Base-by-base conservation (phyloP, 2,329 filamentous ascomycete genomes). In the Colletotrichum endophyticum region DNA sequence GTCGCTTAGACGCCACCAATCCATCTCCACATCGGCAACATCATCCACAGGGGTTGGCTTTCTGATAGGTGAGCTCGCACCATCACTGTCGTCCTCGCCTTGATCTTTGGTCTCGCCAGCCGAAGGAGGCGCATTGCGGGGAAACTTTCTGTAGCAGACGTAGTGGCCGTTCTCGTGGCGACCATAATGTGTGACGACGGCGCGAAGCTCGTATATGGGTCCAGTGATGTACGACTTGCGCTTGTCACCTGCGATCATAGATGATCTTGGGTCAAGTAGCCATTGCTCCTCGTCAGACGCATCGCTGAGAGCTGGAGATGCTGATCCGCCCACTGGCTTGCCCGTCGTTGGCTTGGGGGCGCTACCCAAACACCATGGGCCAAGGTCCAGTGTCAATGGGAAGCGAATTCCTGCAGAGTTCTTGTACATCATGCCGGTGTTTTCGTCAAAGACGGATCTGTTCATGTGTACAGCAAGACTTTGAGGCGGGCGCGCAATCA, bases 121-220 rank as follows among this genome's bases (percentile, higher is more conserved):
- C 72, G 73, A 22, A 71, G 76, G 34, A 53, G 79, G 44, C 68
- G 73, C 79, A 36, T 78, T 75, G 12, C 82, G 81, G 19, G 91
- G 89, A 81, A 95, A 93, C 81, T 94, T 95, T 68, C 95, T 91
- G 84, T 97, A 98, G 83, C 95, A 98, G 53, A 98, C 93, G 80
- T 99, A 99, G 85, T 99, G 97, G 0, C 97, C 97, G 80, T 98
- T 98, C 78, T 98, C 96, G 83, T 99, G 97, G 36, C 94, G 90
- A 6, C 97, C 97, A 77, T 94, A 95, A 82, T 99, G 97, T 1
- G 95, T 97, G 12, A 99, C 91, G 0, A 96, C 94, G 34, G 96
- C 95, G 70, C 94, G 92, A 19, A 99, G 88, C 81, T 95, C 92
- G 83, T 98, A 99, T 2, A 93, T 87, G 32, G 88, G 89, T 4